Base-by-base conservation (phyloP, 768 basidiomycete genomes). In the Trametes punicea region DNA sequence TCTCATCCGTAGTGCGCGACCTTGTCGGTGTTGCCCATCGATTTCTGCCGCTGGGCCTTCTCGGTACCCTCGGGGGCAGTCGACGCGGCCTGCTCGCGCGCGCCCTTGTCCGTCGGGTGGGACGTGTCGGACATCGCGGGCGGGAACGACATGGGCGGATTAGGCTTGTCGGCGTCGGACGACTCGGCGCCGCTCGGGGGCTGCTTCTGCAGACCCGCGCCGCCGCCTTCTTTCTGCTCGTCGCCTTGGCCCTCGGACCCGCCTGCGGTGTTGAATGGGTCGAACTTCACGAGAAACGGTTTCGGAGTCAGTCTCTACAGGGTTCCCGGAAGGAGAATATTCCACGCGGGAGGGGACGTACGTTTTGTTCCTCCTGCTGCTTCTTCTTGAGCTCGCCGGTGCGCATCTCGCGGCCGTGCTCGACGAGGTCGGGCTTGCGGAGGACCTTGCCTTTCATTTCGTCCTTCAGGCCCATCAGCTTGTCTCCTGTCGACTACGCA, bases 371-470 rank as follows among this genome's bases (percentile, higher is more conserved):
- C 47, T 69, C 69, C 31, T 63, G 52, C 63, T 77, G 62, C 61
- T 66, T 73, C 47, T 61, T 65, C 70, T 73, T 72, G 59, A 75
- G 55, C 53, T 73, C 73, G 30, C 78, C 78, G 0, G 73, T 73
- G 62, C 69, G 70, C 48, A 66, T 66, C 25, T 76, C 71, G 33
- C 60, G 68, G 1, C 78, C 78, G 33, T 70, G 70, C 62, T 75
- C 61, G 4, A 67, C 72, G 18, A 74, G 48, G 7, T 72, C 72
- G 2, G 69, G 73, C 45, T 75, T 71, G 29, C 62, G 59, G 41
- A 65, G 61, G 15, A 77, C 53, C 65, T 74, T 76, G 16, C 77
- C 77, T 51, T 69, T 71, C 55, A 74, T 18, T 57, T 76, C 68
- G 41, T 77, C 75, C 47, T 69, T 70, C 4, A 72, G 3, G 1